Percentiles rank a stretch among this genome's conserved stretches.
phyloP scores from a whole-genome alignment of 139 green algal species.

The Closterium sp. region DNA sequence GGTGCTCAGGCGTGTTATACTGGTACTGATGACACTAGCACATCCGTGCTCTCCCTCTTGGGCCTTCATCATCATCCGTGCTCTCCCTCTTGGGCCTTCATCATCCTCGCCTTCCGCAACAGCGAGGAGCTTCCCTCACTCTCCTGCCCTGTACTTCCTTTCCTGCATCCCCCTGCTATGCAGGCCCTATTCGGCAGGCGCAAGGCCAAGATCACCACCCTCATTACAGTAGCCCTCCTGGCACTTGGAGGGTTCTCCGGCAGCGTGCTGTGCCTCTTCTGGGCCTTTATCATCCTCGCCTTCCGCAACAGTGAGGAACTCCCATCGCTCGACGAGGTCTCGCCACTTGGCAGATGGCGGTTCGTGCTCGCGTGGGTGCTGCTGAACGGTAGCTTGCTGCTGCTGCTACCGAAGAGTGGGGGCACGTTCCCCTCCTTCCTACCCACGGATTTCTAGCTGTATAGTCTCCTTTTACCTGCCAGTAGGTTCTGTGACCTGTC shows the following conservation, averaged over 20 bases:
- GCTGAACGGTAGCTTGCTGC: conserved; percentile 11
- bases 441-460: too few species aligned
- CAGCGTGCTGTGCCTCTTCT: conserved; percentile 39
- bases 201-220: not conserved
- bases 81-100: not conserved
- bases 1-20: not conserved
- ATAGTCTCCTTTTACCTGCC: too few species aligned
- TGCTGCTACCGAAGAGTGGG: conserved; percentile 38
- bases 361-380: conserved; percentile 20
- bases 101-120: not conserved
- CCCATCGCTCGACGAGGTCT: conserved; percentile 23
- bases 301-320: conserved; percentile 35
- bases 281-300: conserved; percentile 43
- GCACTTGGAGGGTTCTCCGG: conserved; percentile 3
- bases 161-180: not conserved
- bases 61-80: not conserved
- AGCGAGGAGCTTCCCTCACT: too few species aligned
- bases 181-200: conserved; percentile 38
- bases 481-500: too few species aligned
- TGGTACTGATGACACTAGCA: too few species aligned
- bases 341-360: not conserved
- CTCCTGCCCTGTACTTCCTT: not conserved
- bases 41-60: not conserved
- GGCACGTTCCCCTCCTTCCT: conserved; percentile 35
- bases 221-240: conserved; percentile 6